These are phyloP conservation scores for Solanum chaucha DNA, from an alignment of 257 asterid genomes.

Conservation along the genomic window DNA sequence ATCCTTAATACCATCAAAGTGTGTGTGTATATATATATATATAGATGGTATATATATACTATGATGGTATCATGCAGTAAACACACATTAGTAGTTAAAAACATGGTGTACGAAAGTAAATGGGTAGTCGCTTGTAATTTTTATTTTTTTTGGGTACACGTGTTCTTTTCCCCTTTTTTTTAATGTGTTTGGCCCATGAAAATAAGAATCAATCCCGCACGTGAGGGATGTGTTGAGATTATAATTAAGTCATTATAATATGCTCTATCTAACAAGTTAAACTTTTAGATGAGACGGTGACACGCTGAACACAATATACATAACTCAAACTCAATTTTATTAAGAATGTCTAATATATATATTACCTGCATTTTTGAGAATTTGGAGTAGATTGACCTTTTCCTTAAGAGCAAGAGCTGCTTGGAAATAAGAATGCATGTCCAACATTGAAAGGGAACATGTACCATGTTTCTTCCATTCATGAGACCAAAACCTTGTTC, in stretches of 20 bases:
- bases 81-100: neutral
- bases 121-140: too few relatives aligned
- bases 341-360: neutral
- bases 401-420: conserved; percentile 24
- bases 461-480: conserved; percentile 50
- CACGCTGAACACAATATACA: neutral
- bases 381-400: conserved; percentile 11
- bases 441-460: conserved; percentile 20
- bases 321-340: neutral
- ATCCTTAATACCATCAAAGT: too few relatives aligned
- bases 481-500: conserved; percentile 27
- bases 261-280: neutral
- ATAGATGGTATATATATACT: too few relatives aligned
- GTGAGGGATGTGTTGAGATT: neutral
- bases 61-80: neutral
- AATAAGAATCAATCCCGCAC: neutral
- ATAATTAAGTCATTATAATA: neutral
- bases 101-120: neutral
- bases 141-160: neutral
- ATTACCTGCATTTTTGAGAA: conserved; percentile 19
- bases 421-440: conserved; percentile 24
- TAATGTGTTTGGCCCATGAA: neutral
- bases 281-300: neutral
- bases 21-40: too few relatives aligned
- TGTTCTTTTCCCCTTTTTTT: neutral